Base-by-base conservation (phyloP, 1,139 yeast genomes). In the Yamadazyma epiphylla region DNA sequence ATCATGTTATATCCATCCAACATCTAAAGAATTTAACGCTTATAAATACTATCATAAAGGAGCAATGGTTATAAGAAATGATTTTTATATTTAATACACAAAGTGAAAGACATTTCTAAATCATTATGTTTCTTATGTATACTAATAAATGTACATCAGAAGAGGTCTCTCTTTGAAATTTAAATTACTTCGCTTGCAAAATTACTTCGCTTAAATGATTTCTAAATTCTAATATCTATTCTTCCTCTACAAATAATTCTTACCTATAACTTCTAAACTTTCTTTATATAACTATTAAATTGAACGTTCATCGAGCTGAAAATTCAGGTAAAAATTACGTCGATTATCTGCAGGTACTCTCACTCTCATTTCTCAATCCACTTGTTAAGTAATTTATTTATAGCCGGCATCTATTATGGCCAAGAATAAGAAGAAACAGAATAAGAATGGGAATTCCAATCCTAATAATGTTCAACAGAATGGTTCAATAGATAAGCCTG, bases 1-100 rank as follows among this genome's bases (percentile, higher is more conserved):
- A 82, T 91, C 79, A 88, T 91, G 95, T 89, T 91, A 75, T 91
- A 91, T 87, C 98, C 98, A 76, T 91, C 97, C 58, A 89, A 84
- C 94, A 91, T 91, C 83, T 91, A 89, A 86, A 33, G 36, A 35
- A 37, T 31, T 30, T 36, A 36, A 37, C 42, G 41, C 40, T 38
- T 36, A 38, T 38, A 38, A 33, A 35, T 35, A 38, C 33, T 31
- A 38, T 39, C 42, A 38, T 39, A 37, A 41, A 36, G 42, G 39
- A 32, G 28, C 31, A 26, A 30, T 28, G 30, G 33, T 24, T 36
- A 34, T 36, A 36, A 29, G 38, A 30, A 33, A 24, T 25, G 33
- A 29, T 22, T 22, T 22, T 17, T 17, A 17, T 17, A 17, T 17
- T 17, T 17, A 17, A 17, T 17, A 17, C 7, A 17, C 20, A 17